These are phyloP conservation scores for Ganoderma lucidum DNA, from an alignment of 1,284 basidiomycete genomes.

Conservation along the genomic window DNA sequence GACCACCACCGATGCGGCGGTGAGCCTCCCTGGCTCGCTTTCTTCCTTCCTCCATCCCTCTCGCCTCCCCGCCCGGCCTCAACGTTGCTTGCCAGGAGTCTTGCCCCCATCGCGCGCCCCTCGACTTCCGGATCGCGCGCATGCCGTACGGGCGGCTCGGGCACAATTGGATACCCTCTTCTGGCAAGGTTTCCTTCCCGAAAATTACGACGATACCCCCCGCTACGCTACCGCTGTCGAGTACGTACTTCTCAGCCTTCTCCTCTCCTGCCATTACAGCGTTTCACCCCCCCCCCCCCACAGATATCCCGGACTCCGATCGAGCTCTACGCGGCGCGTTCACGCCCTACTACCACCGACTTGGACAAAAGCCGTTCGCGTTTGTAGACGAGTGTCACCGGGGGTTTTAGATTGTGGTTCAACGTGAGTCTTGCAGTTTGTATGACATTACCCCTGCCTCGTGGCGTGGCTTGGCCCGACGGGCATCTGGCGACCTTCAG, in stretches of 20 bases:
- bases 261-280: conserved; percentile 19
- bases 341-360: conserved; percentile 18
- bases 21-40: conserved; percentile 16
- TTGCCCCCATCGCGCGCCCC: conserved; percentile 8
- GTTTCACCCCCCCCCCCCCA: conserved; percentile 18
- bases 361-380: conserved; percentile 21
- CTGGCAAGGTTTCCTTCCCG: conserved; percentile 28
- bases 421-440: conserved; percentile 29
- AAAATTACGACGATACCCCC: conserved; percentile 33
- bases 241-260: conserved; percentile 21
- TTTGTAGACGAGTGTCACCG: conserved; percentile 17
- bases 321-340: conserved; percentile 1
- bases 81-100: conserved; percentile 17
- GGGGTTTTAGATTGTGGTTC: conserved; percentile 17
- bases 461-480: background rate
- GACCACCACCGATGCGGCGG: conserved; percentile 24
- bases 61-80: conserved; percentile 11
- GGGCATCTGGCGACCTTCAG: conserved; percentile 8
- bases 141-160: conserved; percentile 31
- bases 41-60: conserved; percentile 19
- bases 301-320: conserved; percentile 13
- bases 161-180: conserved; percentile 33
- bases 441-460: conserved; percentile 13
- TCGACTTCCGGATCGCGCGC: conserved; percentile 29
- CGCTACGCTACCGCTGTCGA: conserved; percentile 20